Evolutionary conservation across 441 rosid genomes (phyloP).

Genomic region (Daphne laureola): DNA sequence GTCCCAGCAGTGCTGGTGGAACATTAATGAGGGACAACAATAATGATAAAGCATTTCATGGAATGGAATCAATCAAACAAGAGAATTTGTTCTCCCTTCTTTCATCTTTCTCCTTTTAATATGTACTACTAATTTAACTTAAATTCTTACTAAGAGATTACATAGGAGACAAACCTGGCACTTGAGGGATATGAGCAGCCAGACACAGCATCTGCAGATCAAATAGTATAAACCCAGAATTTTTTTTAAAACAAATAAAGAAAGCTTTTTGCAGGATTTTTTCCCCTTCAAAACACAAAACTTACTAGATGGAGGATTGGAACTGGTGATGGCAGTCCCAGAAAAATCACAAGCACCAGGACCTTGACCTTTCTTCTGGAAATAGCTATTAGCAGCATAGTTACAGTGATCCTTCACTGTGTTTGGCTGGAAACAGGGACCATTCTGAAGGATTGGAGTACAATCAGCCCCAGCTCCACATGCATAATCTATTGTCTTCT

Average conservation of each 20-base stretch:
- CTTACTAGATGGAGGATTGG: conserved; percentile 57
- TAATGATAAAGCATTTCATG: too few relatives aligned
- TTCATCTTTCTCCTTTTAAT: too few relatives aligned
- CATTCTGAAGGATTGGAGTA: conserved; percentile 45
- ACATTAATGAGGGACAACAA: neutral
- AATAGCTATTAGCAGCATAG: conserved; percentile 94
- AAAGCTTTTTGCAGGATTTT: neutral
- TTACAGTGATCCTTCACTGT: conserved; percentile 82
- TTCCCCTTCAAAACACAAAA: neutral
- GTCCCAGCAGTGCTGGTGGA: conserved; percentile 23
- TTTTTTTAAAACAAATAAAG: neutral
- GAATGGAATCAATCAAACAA: too few relatives aligned
- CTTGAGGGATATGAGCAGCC: conserved; percentile 62
- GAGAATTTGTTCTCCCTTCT: too few relatives aligned
- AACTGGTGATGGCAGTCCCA: conserved; percentile 42
- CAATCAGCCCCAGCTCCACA: conserved; percentile 98
- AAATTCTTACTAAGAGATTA: too few relatives aligned
- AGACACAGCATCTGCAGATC: conserved; percentile 40
- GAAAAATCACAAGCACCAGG: conserved; percentile 71
- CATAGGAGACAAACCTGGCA: conserved; percentile 37
- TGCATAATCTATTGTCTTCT: conserved; percentile 77
- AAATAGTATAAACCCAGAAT: conserved; percentile 1
- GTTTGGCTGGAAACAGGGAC: conserved; percentile 73
- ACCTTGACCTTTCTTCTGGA: conserved; percentile 59
- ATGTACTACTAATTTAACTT: too few relatives aligned